Percentiles rank a stretch among this genome's conserved stretches.
phyloP scores from a whole-genome alignment of 225 moss, liverwort and hornwort species.

The Polytrichum commune region DNA sequence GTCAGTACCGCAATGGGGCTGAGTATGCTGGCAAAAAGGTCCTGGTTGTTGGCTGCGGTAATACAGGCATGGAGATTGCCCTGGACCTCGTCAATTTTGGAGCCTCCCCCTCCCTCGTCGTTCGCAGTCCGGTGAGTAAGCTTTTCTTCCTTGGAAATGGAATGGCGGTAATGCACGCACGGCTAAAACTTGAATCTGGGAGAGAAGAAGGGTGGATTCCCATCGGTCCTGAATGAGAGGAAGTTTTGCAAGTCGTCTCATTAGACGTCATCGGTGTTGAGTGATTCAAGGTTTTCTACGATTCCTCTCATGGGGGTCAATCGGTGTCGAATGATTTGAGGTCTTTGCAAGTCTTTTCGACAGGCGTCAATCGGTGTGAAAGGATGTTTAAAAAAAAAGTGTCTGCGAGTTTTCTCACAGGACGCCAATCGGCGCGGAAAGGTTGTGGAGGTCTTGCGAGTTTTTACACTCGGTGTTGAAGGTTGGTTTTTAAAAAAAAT shows the following conservation, averaged over 20 bases:
- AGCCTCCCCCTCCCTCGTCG: slow-evolving; percentile 64
- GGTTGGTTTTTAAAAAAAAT: no score
- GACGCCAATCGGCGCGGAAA: no score
- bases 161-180: neutral
- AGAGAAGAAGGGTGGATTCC: no score
- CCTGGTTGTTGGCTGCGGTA: slow-evolving; percentile 80
- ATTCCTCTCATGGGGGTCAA: neutral
- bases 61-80: slow-evolving; percentile 94
- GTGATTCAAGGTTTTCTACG: neutral
- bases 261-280: neutral
- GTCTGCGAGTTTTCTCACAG: no score
- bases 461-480: no score
- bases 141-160: neutral
- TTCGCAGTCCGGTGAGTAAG: slow-evolving; percentile 56
- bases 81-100: slow-evolving; percentile 71
- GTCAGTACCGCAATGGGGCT: slow-evolving; percentile 61
- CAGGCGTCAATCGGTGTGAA: no score
- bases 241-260: neutral
- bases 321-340: neutral
- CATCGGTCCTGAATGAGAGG: no score
- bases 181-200: neutral
- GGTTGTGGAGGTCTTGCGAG: no score
- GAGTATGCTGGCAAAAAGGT: slow-evolving; percentile 57
- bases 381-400: no score
- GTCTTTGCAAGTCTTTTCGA: neutral